phyloP scores from a whole-genome alignment of 2,329 filamentous ascomycete genomes.

The Penicillium sp. region DNA sequence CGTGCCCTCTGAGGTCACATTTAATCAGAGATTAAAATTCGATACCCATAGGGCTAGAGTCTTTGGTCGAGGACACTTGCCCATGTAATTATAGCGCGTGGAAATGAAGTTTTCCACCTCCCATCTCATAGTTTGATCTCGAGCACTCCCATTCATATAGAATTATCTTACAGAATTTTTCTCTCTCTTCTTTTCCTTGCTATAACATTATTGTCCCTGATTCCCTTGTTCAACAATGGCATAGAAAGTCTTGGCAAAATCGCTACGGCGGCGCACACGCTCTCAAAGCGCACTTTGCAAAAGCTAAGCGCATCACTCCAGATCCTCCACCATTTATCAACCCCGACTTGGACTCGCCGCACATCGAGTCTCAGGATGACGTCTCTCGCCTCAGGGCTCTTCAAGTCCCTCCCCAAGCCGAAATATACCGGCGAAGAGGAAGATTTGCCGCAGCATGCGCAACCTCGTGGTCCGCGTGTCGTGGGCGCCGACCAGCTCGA shows the following conservation, averaged over 20 bases:
- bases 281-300: conserved; percentile 17
- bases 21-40: conserved; percentile 15
- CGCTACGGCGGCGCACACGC: conserved; percentile 4
- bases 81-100: conserved; percentile 17
- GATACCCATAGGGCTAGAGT: neutral
- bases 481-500: conserved; percentile 73
- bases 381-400: conserved; percentile 64
- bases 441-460: conserved; percentile 63
- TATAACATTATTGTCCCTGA: too few species aligned
- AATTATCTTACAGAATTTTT: too few species aligned
- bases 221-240: neutral
- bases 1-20: conserved; percentile 39
- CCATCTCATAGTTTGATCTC: neutral
- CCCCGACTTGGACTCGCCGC: conserved; percentile 15
- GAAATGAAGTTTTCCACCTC: too few species aligned
- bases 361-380: conserved; percentile 48
- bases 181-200: neutral
- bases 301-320: conserved; percentile 18
- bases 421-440: conserved; percentile 89
- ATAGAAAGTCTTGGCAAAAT: conserved; percentile 7
- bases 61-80: neutral
- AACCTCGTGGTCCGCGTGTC: conserved; percentile 74
- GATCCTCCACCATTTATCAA: conserved; percentile 16
- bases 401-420: conserved; percentile 76
- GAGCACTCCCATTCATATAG: too few species aligned